Base-by-base conservation (phyloP, 2,329 filamentous ascomycete genomes). In the Talaromyces sp. region DNA sequence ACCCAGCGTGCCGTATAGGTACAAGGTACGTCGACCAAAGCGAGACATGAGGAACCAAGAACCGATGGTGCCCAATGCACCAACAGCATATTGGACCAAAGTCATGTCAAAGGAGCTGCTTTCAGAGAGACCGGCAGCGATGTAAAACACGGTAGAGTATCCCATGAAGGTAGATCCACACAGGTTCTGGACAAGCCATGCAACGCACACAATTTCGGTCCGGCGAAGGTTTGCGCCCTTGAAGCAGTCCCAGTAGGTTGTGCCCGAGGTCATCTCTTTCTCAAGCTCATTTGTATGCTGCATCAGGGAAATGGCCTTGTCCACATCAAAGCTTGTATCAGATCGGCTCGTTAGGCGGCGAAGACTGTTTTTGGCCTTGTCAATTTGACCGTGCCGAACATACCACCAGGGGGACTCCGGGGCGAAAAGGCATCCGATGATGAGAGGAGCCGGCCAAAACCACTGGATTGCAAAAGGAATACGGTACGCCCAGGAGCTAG, bases 71-170 rank as follows among this genome's bases (percentile, higher is more conserved):
- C 74, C 76, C 25, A 73, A 63, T 2, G 76, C 70, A 5, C 73
- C 74, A 5, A 75, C 66, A 6, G 72, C 68, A 58, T 77, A 77
- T 65, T 85, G 83, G 54, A 83, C 84, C 64, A 86, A 78, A 11
- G 82, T 80, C 69, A 86, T 83, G 62, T 81, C 75, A 65, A 84
- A 87, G 4, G 76, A 72, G 23, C 72, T 64, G n/a, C 67, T 67
- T 2, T 68, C 66, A 3, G 68, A 63, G 4, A 78, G 64, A 1
- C 71, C 44, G 14, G 73, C 73, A 28, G 62, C 75, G 70, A 59
- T 75, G 67, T 58, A 71, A 81, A 72, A 82, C 82, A 68, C 81
- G 81, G 76, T 80, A 84, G 81, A 92, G 6, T 75, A 74, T 64
- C 78, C 80, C n/a, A 79, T 76, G 57, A 81, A 76, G 70, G 77